Percentiles rank a stretch among this genome's conserved stretches.
Evolutionary conservation across 2,329 filamentous ascomycete genomes (phyloP).

Genomic region (Magnaporthales sp.): DNA sequence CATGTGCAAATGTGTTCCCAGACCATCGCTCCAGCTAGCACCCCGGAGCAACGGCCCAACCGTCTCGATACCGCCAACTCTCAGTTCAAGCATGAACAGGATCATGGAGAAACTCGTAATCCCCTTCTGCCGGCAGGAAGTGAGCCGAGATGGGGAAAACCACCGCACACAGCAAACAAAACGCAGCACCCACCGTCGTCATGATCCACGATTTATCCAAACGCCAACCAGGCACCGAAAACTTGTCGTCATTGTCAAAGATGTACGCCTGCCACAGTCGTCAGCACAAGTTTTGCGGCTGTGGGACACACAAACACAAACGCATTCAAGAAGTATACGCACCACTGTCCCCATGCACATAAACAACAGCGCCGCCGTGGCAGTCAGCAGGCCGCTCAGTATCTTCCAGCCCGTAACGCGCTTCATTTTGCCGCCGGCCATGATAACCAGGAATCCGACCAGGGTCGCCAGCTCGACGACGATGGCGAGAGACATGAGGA

Average conservation of each 20-base stretch:
- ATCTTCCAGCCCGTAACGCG: slow-evolving; percentile 78
- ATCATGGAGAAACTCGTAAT: slow-evolving; percentile 63
- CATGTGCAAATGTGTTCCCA: neutral
- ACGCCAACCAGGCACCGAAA: slow-evolving; percentile 70
- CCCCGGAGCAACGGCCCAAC: neutral
- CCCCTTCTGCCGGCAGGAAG: slow-evolving; percentile 69
- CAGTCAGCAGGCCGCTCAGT: slow-evolving; percentile 53
- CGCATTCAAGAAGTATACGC: slow-evolving; percentile 33
- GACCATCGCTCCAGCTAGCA: neutral
- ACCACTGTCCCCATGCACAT: slow-evolving; percentile 78
- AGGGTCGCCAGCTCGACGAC: slow-evolving; percentile 74
- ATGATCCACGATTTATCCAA: slow-evolving; percentile 75
- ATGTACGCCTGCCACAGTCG: slow-evolving; percentile 57
- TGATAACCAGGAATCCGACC: slow-evolving; percentile 69
- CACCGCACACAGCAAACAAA: slow-evolving; percentile 43
- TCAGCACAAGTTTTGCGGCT: too few relatives aligned
- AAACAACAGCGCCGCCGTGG: slow-evolving; percentile 62
- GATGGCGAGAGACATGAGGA: slow-evolving; percentile 76
- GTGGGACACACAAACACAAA: too few relatives aligned
- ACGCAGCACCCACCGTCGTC: slow-evolving; percentile 45
- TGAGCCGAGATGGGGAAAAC: slow-evolving; percentile 60
- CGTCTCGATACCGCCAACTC: neutral
- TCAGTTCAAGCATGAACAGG: slow-evolving; percentile 13
- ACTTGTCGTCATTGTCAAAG: slow-evolving; percentile 74
- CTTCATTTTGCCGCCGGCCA: slow-evolving; percentile 70